These are phyloP conservation scores for Atractiella rhizophila DNA, from an alignment of 768 basidiomycete genomes.

Conservation along the genomic window DNA sequence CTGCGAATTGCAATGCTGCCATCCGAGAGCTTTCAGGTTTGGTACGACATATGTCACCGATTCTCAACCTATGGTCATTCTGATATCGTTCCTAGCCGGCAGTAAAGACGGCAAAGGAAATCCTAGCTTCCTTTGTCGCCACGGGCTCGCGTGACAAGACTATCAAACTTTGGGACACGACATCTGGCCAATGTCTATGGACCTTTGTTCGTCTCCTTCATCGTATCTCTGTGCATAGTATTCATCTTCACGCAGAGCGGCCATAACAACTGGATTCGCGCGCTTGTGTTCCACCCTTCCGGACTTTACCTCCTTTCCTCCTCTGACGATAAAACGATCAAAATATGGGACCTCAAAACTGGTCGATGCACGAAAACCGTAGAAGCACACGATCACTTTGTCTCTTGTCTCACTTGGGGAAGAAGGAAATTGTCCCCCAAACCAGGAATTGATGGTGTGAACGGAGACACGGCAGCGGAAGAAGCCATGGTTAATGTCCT, in stretches of 20 bases:
- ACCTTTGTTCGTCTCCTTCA: slow-evolving; percentile 32
- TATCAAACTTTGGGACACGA: slow-evolving; percentile 71
- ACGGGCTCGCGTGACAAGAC: slow-evolving; percentile 77
- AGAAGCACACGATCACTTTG: slow-evolving; percentile 65
- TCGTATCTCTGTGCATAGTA: background rate
- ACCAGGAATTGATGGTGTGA: slow-evolving; percentile 6
- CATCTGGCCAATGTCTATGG: slow-evolving; percentile 53
- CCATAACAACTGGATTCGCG: slow-evolving; percentile 71
- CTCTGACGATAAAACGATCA: slow-evolving; percentile 73
- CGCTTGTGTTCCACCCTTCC: slow-evolving; percentile 63
- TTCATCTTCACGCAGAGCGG: background rate
- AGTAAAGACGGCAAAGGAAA: slow-evolving; percentile 25
- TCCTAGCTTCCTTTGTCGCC: slow-evolving; percentile 31
- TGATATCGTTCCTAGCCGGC: slow-evolving; percentile 16
- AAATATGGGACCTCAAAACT: slow-evolving; percentile 65
- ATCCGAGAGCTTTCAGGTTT: slow-evolving; percentile 53
- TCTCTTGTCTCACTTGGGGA: slow-evolving; percentile 49
- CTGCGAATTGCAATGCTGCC: slow-evolving; percentile 42
- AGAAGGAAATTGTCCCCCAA: slow-evolving; percentile 4
- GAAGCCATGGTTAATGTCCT: slow-evolving; percentile 27
- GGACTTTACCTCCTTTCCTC: slow-evolving; percentile 77
- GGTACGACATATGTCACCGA: slow-evolving; percentile 31
- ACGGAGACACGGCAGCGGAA: slow-evolving; percentile 4
- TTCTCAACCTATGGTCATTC: background rate
- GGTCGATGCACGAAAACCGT: slow-evolving; percentile 66